Base-by-base conservation (phyloP, 805 yeast species). In the Candida maris region DNA sequence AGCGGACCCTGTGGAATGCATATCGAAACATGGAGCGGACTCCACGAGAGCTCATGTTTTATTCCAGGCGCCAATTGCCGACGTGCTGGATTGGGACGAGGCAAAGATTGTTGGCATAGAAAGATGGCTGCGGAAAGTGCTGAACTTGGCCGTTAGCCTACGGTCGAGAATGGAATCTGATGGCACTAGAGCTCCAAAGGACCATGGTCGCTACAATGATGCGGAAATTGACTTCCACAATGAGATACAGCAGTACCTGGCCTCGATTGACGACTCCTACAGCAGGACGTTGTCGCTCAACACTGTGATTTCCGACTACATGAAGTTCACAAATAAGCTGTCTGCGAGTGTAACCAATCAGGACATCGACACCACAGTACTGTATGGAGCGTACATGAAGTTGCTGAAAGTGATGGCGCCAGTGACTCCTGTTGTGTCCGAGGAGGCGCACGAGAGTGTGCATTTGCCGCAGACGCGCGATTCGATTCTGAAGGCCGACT, bases 21-120 rank as follows among this genome's bases (percentile, higher is more conserved):
- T 93, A 19, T 54, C 52, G 8, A 68, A 64, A 24, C 85, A 86
- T 57, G 97, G 98, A 3, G 87, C 96, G 1, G 98, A 93, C 65
- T 88, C 96, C 1, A 85, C 91, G 0, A 73, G 97, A 42, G 97
- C 97, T 0, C 96, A 91, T 55, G 77, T 93, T 41, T 61, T 93
- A 10, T 93, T 93, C 66, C 95, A 83, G 53, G 96, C 97, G 0
- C 96, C 97, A 3, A 74, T 91, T 5, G 64, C 73, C 2, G 96
- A 88, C 49, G 75, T 79, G 5, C 67, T 93, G 40, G 79, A 80
- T 48, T 93, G 98, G 98, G 94, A 91, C 51, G 95, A 86, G 50
- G 65, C 71, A 3, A 88, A 85, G 54, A 89, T 93, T 44, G 77
- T 75, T 19, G 98, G 98, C 4, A 71, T 85, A 24, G 85, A 86